Evolutionary conservation across 73 alveolate genomes (phyloP).

Genomic region (Paramecium bursaria): DNA sequence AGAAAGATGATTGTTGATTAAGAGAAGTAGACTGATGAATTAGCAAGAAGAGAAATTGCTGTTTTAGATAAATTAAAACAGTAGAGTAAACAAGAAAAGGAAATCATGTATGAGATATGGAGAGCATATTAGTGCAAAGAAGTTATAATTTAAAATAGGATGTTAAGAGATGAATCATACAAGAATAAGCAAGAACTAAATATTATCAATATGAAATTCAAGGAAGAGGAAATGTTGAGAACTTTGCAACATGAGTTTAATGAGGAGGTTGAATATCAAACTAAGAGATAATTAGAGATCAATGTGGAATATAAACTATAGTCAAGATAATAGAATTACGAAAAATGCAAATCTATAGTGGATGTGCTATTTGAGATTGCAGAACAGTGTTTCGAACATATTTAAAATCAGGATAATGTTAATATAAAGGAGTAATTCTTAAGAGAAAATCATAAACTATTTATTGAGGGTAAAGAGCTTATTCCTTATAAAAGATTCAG

Average conservation of each 20-base stretch:
- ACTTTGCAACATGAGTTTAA: constrained; percentile 81
- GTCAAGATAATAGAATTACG: constrained; percentile 79
- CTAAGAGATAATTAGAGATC: constrained; percentile 62
- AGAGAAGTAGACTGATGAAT: constrained; percentile 92
- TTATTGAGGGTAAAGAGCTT: constrained; percentile 74
- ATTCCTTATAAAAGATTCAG: constrained; percentile 66
- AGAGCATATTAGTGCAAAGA: constrained; percentile 93
- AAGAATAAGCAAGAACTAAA: constrained; percentile 93
- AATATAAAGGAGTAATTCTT: constrained; percentile 88
- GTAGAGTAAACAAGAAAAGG: constrained; percentile 92
- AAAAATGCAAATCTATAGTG: constrained; percentile 79
- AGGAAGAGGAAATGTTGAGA: constrained; percentile 92
- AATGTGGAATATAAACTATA: constrained; percentile 62
- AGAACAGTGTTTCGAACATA: constrained; percentile 90
- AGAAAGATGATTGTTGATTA: constrained; percentile 95
- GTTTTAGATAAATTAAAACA: constrained; percentile 85
- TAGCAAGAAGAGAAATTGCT: constrained; percentile 89
- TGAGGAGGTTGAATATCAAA: constrained; percentile 71
- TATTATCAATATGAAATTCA: constrained; percentile 81
- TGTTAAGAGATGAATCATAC: constrained; percentile 93
- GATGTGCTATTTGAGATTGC: constrained; percentile 92
- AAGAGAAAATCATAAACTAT: constrained; percentile 94
- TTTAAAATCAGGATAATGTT: constrained; percentile 90
- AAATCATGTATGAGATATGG: constrained; percentile 93
- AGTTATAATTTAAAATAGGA: constrained; percentile 88